Base-by-base conservation (phyloP, 1,284 basidiomycete species). In the Lignosus rhinocerotis region DNA sequence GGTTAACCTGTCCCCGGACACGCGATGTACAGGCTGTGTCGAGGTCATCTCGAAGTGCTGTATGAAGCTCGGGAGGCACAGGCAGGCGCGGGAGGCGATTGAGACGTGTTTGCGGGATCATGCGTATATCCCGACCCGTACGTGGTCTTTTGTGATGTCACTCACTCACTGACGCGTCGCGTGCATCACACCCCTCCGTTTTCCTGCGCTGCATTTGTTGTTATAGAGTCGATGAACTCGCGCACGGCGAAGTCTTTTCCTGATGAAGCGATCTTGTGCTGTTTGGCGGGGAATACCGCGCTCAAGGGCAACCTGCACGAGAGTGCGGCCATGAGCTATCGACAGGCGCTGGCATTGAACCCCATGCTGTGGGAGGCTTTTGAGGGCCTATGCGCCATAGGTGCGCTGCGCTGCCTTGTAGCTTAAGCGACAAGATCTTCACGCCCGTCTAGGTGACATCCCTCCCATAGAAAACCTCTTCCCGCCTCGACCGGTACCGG, bases 341-440 rank as follows among this genome's bases (percentile, higher is more conserved):
- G 81, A 38, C 81, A 86, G 58, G 92, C 93, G 12, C 78, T 97
- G 55, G 72, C 76, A 14, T 73, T 89, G 48, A 88, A 94, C 71
- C 91, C 92, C 21, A 85, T 93, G 75, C 75, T 95, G 48, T 97
- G 94, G 94, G 95, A 98, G 72, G 95, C 95, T 0, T 93, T 96
- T 70, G 91, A 93, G 64, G 94, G 92, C 0, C 74, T 98, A 31
- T 97, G 94, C 71, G 77, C 85, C 51, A 76, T 93, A 41, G 94
- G 95, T 93, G 21, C 25, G 21, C 19, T 44, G 14, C 11, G 36
- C 11, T 43, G 14, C 11, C 16, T 6, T 25, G n/a, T 64, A 59
- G 30, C 6, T 12, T n/a, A 34, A 39, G 36, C 19, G 7, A 19
- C 38, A 41, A 12, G 12, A 30, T 32, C 3, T 33, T 44, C 53